Conservation (phyloP, 2,329 filamentous ascomycete genomes). For the Ilyonectria mors-panacis region DNA sequence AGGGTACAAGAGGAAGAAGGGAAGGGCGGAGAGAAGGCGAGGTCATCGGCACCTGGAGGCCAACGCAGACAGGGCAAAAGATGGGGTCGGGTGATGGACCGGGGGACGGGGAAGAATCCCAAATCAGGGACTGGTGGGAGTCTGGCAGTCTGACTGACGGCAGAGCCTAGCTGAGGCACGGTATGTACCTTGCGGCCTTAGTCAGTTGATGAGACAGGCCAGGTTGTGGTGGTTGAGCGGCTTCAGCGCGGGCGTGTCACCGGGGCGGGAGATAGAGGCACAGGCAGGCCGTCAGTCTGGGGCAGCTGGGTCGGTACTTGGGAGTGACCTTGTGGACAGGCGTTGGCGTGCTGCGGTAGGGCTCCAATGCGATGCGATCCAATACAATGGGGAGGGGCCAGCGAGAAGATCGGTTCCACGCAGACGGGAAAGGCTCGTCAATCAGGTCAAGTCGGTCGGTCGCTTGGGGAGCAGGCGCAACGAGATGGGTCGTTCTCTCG, state of each 20-base stretch:
- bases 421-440: conserved; percentile 2
- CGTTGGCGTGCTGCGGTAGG: conserved; percentile 20
- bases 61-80: conserved; percentile 45
- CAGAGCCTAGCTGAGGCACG: conserved; percentile 16
- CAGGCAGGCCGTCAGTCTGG: conserved; percentile 28
- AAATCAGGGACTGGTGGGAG: conserved; percentile 40
- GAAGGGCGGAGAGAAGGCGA: conserved; percentile 43
- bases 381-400: conserved; percentile 11
- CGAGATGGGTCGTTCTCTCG: conserved; percentile 11
- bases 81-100: conserved; percentile 50
- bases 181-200: conserved; percentile 25
- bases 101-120: conserved; percentile 32
- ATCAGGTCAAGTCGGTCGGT: conserved; percentile 7
- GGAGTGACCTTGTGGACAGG: conserved; percentile 36
- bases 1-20: conserved; percentile 49
- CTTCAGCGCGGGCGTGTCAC: conserved; percentile 25
- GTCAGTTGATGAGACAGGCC: conserved; percentile 31
- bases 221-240: conserved; percentile 20
- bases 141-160: conserved; percentile 17
- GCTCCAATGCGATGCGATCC: conserved; percentile 2
- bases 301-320: conserved; percentile 43
- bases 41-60: conserved; percentile 50
- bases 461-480: conserved; percentile 11
- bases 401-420: neutral
- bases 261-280: conserved; percentile 30